Evolutionary conservation across 2,329 filamentous ascomycete species (phyloP), one percentile per base, ranked within the genome.

Genomic region (Tolypocladium tropicale): DNA sequence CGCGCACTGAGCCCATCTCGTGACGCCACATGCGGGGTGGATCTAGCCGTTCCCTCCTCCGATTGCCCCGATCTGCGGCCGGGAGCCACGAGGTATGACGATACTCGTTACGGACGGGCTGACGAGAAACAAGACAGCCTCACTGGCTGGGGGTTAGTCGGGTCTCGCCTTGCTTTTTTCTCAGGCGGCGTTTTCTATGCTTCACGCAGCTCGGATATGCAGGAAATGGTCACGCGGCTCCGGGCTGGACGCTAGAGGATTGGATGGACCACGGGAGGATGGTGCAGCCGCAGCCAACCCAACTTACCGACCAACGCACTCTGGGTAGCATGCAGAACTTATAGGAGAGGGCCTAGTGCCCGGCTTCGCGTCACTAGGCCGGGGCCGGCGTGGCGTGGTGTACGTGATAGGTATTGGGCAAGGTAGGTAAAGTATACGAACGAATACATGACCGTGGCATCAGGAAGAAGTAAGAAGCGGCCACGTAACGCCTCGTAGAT

Each of bases 171-270:
- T 49, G 16, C 46, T n/a, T 49, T 49, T 49, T 1, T 6, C 46
- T n/a, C 43, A 2, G 7, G 16, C n/a, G 25, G 43, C 25, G 16
- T 11, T 49, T n/a, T n/a, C 25, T 48, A 9, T 16, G 23, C n/a
- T n/a, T 30, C 25, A 14, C 25, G 18, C 46, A 49, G 28, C 16
- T n/a, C 46, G 16, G 28, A 60, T n/a, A n/a, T 54, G 61, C 62
- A 61, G 53, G 56, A 57, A 50, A 53, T 28, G 34, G 51, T 52
- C 51, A 52, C 51, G 51, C 32, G 51, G 34, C 23, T 37, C 33
- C 34, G 39, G 51, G 21, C n/a, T 23, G 51, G 51, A 34, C 14
- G 33, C 32, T 23, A 14, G 18, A 21, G 23, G 10, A 52, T 52
- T 49, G 46, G 46, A 30, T 39, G 51, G 14, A 32, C 12, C 50